phyloP scores from a whole-genome alignment of 495 filamentous ascomycete species.

The Rostrohypoxylon terebratum region DNA sequence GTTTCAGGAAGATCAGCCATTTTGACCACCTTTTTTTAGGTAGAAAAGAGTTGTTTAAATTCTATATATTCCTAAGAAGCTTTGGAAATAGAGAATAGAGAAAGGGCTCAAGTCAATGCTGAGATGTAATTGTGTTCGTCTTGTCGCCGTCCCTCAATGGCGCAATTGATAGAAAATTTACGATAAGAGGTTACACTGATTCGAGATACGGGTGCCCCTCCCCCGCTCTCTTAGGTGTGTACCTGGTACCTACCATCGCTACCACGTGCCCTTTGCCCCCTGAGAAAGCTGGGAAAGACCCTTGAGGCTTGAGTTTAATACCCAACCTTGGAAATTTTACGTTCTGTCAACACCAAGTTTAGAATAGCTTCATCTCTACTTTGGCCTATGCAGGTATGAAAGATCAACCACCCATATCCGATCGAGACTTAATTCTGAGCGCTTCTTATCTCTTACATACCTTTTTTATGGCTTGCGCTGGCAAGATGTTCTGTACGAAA shows the following conservation, averaged over 20 bases:
- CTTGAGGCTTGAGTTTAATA: background rate
- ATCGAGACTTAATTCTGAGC: background rate
- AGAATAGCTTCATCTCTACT: background rate
- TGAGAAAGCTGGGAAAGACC: background rate
- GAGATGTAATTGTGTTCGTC: slow-evolving; percentile 6
- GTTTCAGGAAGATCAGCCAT: slow-evolving; percentile 69
- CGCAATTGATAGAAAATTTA: slow-evolving; percentile 22
- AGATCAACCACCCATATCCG: no score
- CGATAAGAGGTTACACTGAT: slow-evolving; percentile 10
- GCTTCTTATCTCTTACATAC: background rate
- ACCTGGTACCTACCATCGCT: slow-evolving; percentile 3
- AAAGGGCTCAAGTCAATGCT: slow-evolving; percentile 1
- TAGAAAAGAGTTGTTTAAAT: slow-evolving; percentile 3
- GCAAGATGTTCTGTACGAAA: background rate
- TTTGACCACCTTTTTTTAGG: slow-evolving; percentile 53
- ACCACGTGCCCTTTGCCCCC: slow-evolving; percentile 1
- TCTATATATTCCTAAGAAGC: background rate
- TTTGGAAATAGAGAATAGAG: background rate
- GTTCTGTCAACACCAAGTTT: background rate
- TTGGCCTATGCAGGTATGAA: background rate
- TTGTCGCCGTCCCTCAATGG: background rate
- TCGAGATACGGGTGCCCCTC: background rate
- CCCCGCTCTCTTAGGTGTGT: background rate
- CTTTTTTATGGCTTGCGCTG: background rate
- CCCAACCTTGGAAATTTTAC: background rate